Evolutionary conservation across 768 basidiomycete species (phyloP).

Genomic region (Dentipellis fragilis): DNA sequence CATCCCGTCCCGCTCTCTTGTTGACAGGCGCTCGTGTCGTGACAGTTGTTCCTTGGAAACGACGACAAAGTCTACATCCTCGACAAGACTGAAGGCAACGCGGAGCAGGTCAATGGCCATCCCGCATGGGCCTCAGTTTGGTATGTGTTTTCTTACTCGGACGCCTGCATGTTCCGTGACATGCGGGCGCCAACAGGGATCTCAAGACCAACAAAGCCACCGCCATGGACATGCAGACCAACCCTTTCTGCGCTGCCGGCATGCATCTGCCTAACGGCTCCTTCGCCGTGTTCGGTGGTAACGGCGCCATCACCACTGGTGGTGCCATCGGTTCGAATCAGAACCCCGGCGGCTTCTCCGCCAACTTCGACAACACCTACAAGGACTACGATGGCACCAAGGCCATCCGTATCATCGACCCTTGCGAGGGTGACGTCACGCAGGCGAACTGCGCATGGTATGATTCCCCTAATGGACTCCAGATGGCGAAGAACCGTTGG

Average conservation of each 20-base stretch:
- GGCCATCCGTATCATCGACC: conserved; percentile 73
- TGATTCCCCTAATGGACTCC: conserved; percentile 49
- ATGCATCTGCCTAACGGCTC: conserved; percentile 78
- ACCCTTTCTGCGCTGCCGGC: conserved; percentile 78
- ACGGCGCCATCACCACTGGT: conserved; percentile 59
- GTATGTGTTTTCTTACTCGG: conserved; percentile 22
- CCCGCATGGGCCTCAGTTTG: conserved; percentile 69
- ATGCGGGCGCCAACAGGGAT: conserved; percentile 35
- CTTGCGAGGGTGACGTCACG: conserved; percentile 47
- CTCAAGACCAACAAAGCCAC: conserved; percentile 44
- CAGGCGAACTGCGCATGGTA: conserved; percentile 57
- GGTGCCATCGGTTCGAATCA: conserved; percentile 30
- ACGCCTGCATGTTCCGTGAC: background rate
- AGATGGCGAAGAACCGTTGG: conserved; percentile 66
- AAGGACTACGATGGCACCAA: conserved; percentile 73
- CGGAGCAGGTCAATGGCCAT: conserved; percentile 53
- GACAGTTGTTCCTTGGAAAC: conserved; percentile 73
- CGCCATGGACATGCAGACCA: conserved; percentile 64
- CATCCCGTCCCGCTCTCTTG: background rate
- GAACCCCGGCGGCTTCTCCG: conserved; percentile 31
- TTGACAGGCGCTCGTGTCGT: background rate
- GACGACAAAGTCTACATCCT: conserved; percentile 78
- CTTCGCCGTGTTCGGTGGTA: conserved; percentile 68
- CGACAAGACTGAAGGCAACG: conserved; percentile 85
- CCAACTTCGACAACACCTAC: conserved; percentile 55